phyloP scores from a whole-genome alignment of 495 filamentous ascomycete genomes.

The Tetracladium setigerum region DNA sequence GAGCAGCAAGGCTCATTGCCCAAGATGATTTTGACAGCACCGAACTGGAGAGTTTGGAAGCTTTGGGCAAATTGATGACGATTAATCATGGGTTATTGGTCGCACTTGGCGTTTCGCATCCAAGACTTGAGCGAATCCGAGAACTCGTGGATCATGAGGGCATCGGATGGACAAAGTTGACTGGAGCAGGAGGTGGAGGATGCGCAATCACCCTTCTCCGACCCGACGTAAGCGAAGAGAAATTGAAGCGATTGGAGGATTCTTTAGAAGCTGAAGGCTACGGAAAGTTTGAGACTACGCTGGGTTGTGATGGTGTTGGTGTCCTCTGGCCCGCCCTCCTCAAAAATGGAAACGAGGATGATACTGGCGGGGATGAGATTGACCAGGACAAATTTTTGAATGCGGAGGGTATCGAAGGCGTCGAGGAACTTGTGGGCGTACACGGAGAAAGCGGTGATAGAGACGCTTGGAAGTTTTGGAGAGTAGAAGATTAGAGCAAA shows the following conservation, averaged over 20 bases:
- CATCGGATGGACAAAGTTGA: constrained; percentile 96
- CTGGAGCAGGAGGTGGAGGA: constrained; percentile 89
- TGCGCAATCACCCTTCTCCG: constrained; percentile 88
- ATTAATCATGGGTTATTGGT: constrained; percentile 90
- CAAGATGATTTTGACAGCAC: constrained; percentile 52
- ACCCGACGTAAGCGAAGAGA: constrained; percentile 42
- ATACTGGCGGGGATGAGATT: constrained; percentile 80
- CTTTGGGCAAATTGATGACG: constrained; percentile 76
- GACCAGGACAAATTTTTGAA: constrained; percentile 85
- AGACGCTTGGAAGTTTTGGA: constrained; percentile 95
- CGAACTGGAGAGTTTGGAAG: constrained; percentile 49
- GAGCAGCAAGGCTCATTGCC: constrained; percentile 63
- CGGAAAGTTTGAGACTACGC: constrained; percentile 73
- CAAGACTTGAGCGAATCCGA: constrained; percentile 81
- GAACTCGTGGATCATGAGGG: constrained; percentile 83
- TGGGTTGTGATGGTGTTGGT: constrained; percentile 88
- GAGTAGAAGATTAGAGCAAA: constrained; percentile 35
- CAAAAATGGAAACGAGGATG: constrained; percentile 56
- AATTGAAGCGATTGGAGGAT: constrained; percentile 50
- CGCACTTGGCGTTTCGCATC: constrained; percentile 87
- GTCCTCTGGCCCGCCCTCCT: constrained; percentile 87
- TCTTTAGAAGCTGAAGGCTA: constrained; percentile 72
- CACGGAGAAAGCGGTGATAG: constrained; percentile 53
- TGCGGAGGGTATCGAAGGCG: constrained; percentile 70
- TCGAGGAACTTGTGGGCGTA: constrained; percentile 67